Conservation (phyloP, 2,329 filamentous ascomycete genomes). For the Neonectria sp. region DNA sequence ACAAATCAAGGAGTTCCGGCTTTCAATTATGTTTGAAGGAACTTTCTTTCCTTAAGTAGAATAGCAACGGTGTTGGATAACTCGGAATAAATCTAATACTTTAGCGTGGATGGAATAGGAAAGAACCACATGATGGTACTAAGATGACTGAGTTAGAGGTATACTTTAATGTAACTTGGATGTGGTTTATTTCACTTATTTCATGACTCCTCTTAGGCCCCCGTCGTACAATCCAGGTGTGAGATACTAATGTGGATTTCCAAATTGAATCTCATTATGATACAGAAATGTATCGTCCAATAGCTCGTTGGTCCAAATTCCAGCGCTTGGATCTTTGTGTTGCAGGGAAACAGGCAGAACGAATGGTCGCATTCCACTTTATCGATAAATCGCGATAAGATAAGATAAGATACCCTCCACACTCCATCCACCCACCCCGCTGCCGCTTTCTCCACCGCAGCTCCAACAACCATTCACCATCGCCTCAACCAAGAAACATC, state of each 20-base stretch:
- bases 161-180: neutral
- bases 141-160: neutral
- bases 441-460: slow-evolving; percentile 44
- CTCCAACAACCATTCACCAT: slow-evolving; percentile 34
- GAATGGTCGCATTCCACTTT: slow-evolving; percentile 4
- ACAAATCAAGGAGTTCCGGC: neutral
- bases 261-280: no score
- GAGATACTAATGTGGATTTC: no score
- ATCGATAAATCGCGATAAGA: slow-evolving; percentile 41
- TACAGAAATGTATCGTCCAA: no score
- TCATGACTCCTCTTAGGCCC: neutral
- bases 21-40: neutral
- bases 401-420: slow-evolving; percentile 1
- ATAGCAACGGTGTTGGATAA: neutral
- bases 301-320: no score
- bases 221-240: neutral
- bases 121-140: neutral
- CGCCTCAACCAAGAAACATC: slow-evolving; percentile 19
- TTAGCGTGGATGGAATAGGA: neutral
- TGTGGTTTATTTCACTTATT: neutral
- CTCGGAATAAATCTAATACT: no score
- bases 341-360: no score
- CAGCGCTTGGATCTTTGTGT: no score
- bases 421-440: slow-evolving; percentile 35
- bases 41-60: neutral